Evolutionary conservation across 2,329 filamentous ascomycete species (phyloP), one percentile per base, ranked within the genome.

Genomic region (Cladophialophora immunda): DNA sequence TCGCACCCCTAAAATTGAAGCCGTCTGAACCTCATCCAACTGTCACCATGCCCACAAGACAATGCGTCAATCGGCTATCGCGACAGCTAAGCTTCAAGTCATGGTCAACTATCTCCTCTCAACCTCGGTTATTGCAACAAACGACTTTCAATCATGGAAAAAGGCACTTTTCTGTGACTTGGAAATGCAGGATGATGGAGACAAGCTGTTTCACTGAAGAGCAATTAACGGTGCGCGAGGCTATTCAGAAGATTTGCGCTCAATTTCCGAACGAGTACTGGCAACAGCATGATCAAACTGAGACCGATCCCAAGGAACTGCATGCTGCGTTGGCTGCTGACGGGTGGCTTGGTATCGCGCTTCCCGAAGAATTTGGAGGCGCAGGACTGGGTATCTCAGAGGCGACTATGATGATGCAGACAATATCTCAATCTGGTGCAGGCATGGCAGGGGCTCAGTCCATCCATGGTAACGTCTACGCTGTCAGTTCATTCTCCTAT

Each of bases 361-460:
- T 95, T 3, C 91, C 92, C 0, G 90, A 93, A 75, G 82, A 86
- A 0, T 84, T 93, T 0, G 92, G 92, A 2, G 92, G 92, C 0
- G 85, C 90, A 0, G 91, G 90, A 0, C 79, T 96, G 8, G 68
- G 89, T 8, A 93, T 96, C 38, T 90, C 90, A 0, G 92, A 95
- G 75, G 92, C 92, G 0, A 92, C 90, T 0, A 91, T 94, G 86
- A 94, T 95, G 91, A 86, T 95, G 83, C 92, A 96, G 73, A 92
- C 91, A 1, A 92, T 94, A 64, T 82, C 90, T 0, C 90, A 93
- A 79, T 89, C 87, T 1, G 92, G 92, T 0, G 92, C 92, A 3
- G 92, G 92, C 3, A 93, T 95, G 83, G 91, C 91, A 17, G 87
- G 87, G 0, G 86, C 87, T 1, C 86, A 89, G 73, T 83, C 85